These are phyloP conservation scores for Zelonia costaricensis DNA, from an alignment of 208 protist species.

Conservation along the genomic window DNA sequence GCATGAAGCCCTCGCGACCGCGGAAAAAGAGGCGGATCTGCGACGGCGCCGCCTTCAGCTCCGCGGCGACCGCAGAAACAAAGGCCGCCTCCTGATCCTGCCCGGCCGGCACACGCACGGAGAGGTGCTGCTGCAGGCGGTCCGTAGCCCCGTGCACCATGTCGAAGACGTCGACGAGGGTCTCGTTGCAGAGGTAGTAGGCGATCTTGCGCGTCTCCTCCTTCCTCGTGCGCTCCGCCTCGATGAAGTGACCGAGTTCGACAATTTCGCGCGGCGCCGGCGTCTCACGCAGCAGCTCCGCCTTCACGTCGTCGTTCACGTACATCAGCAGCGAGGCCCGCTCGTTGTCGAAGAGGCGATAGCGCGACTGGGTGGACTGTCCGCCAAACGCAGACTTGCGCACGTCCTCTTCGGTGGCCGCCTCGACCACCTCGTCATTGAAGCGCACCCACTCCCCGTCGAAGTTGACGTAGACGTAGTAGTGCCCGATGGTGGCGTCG, in stretches of 20 bases:
- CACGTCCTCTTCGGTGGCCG: slow-evolving; percentile 45
- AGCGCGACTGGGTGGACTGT: slow-evolving; percentile 28
- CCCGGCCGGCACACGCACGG: slow-evolving; percentile 21
- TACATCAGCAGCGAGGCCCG: slow-evolving; percentile 74
- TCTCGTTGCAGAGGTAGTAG: slow-evolving; percentile 41
- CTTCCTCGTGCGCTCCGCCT: slow-evolving; percentile 27
- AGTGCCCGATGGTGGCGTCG: slow-evolving; percentile 80
- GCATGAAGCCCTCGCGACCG: slow-evolving; percentile 10
- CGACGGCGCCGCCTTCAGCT: slow-evolving; percentile 25
- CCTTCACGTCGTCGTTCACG: slow-evolving; percentile 50
- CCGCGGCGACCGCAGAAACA: slow-evolving; percentile 29
- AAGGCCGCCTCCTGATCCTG: slow-evolving; percentile 22
- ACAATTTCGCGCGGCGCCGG: slow-evolving; percentile 33
- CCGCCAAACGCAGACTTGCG: slow-evolving; percentile 62
- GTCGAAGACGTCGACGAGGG: slow-evolving; percentile 49
- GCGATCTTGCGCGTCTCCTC: slow-evolving; percentile 20
- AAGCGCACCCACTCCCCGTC: slow-evolving; percentile 72
- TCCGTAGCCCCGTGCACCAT: slow-evolving; percentile 23
- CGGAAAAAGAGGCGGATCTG: slow-evolving; percentile 37
- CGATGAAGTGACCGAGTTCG: slow-evolving; percentile 35
- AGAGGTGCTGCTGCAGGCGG: slow-evolving; percentile 16
- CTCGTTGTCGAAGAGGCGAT: slow-evolving; percentile 59
- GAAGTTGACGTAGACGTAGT: slow-evolving; percentile 81
- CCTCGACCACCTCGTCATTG: slow-evolving; percentile 75
- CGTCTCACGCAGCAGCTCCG: slow-evolving; percentile 32